Evolutionary conservation across 2,329 filamentous ascomycete genomes (phyloP).

Genomic region (Penicillium janthinellum): DNA sequence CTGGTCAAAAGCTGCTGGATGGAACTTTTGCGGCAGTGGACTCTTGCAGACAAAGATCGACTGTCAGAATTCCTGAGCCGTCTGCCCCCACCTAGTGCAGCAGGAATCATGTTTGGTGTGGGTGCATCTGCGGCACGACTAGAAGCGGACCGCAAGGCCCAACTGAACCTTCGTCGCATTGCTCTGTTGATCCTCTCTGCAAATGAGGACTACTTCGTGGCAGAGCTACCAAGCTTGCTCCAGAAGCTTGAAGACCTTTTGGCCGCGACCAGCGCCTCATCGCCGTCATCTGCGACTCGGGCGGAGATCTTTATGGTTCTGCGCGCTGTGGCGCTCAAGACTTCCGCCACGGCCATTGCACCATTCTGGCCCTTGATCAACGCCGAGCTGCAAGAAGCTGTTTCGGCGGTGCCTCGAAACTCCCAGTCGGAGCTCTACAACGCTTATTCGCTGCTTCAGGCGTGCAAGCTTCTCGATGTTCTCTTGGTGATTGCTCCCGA

Average conservation of each 20-base stretch:
- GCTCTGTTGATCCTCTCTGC: slow-evolving; percentile 77
- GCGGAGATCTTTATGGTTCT: slow-evolving; percentile 89
- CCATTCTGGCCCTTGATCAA: slow-evolving; percentile 90
- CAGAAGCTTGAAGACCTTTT: slow-evolving; percentile 88
- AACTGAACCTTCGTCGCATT: slow-evolving; percentile 83
- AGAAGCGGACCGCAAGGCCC: slow-evolving; percentile 92
- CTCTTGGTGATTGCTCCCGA: slow-evolving; percentile 86
- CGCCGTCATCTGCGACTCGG: slow-evolving; percentile 84
- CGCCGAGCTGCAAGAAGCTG: slow-evolving; percentile 76
- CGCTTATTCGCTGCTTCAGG: slow-evolving; percentile 77
- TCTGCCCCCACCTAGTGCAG: slow-evolving; percentile 81
- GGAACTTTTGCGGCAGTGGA: slow-evolving; percentile 80
- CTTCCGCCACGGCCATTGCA: slow-evolving; percentile 75
- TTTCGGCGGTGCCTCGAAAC: slow-evolving; percentile 71
- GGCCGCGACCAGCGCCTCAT: slow-evolving; percentile 79
- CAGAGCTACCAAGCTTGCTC: slow-evolving; percentile 71
- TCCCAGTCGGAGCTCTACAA: slow-evolving; percentile 75
- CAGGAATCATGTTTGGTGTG: slow-evolving; percentile 97
- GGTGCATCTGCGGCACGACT: slow-evolving; percentile 88
- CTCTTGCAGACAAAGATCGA: slow-evolving; percentile 81
- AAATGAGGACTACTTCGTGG: slow-evolving; percentile 75
- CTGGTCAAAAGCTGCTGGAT: slow-evolving; percentile 78
- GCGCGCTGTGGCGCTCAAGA: slow-evolving; percentile 77
- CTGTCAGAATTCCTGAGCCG: slow-evolving; percentile 78
- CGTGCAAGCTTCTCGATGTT: slow-evolving; percentile 88